phyloP scores from a whole-genome alignment of 495 filamentous ascomycete genomes.

The Pseudevernia furfuracea region DNA sequence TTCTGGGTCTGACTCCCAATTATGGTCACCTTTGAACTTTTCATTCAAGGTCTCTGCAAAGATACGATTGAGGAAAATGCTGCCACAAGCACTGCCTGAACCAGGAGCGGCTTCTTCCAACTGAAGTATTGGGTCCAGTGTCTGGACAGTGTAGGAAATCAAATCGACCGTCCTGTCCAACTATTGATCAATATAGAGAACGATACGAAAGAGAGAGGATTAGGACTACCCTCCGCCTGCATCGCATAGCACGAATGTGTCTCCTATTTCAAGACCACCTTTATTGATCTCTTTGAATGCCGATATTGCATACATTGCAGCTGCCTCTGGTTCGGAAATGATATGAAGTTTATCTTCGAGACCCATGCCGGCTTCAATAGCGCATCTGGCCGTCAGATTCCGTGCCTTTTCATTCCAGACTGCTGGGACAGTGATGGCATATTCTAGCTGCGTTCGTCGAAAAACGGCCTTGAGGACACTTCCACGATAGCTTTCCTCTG shows the following conservation, averaged over 20 bases:
- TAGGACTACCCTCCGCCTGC: slow-evolving; percentile 38
- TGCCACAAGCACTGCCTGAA: slow-evolving; percentile 55
- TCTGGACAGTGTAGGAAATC: slow-evolving; percentile 41
- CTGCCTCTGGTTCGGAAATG: slow-evolving; percentile 67
- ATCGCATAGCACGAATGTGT: slow-evolving; percentile 67
- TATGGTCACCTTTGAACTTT: slow-evolving; percentile 41
- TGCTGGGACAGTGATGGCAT: slow-evolving; percentile 50
- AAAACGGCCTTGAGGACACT: slow-evolving; percentile 52
- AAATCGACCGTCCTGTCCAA: slow-evolving; percentile 67
- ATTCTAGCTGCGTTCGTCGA: slow-evolving; percentile 51
- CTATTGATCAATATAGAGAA: too few species aligned
- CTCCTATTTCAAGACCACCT: slow-evolving; percentile 38
- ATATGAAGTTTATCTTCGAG: slow-evolving; percentile 49
- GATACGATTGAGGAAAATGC: slow-evolving; percentile 59
- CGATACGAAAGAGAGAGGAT: too few species aligned
- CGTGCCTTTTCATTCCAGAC: slow-evolving; percentile 67
- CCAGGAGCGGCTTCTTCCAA: slow-evolving; percentile 61
- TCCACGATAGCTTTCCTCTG: too few species aligned
- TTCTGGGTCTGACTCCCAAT: too few species aligned
- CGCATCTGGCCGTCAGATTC: slow-evolving; percentile 53
- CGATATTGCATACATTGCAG: slow-evolving; percentile 64
- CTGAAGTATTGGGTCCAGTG: slow-evolving; percentile 33
- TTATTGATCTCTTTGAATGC: too few species aligned
- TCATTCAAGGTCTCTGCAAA: slow-evolving; percentile 59
- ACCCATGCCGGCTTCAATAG: slow-evolving; percentile 60